Conservation (phyloP, 768 basidiomycete species). For the Lactarius akahatsu region DNA sequence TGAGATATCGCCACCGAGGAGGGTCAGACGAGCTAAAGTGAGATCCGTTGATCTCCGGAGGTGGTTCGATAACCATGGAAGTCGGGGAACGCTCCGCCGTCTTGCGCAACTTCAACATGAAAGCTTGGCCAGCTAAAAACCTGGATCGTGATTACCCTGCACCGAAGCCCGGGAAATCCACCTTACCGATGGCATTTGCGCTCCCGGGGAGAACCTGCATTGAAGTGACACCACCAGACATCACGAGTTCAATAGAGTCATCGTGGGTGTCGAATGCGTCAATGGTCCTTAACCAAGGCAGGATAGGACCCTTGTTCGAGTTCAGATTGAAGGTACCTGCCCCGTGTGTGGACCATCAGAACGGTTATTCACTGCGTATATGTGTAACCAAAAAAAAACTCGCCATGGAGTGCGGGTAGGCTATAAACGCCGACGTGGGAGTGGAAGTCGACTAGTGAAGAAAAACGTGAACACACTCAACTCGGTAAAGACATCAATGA, state of each 20-base stretch:
- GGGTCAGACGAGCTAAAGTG: conserved; percentile 41
- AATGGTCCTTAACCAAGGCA: conserved; percentile 77
- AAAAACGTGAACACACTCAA: conserved; percentile 6
- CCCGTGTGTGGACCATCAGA: background rate
- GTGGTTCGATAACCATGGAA: conserved; percentile 85
- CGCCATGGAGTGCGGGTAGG: conserved; percentile 50
- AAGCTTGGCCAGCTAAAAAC: conserved; percentile 76
- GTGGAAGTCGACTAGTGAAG: conserved; percentile 40
- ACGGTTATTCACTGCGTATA: background rate
- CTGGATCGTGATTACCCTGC: conserved; percentile 22
- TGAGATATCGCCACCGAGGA: conserved; percentile 78
- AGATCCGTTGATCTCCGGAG: conserved; percentile 56
- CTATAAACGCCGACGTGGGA: conserved; percentile 78
- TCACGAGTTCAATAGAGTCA: conserved; percentile 65
- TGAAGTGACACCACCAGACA: conserved; percentile 88
- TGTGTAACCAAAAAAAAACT: conserved; percentile 32
- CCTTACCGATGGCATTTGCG: conserved; percentile 67
- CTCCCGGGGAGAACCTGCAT: conserved; percentile 79
- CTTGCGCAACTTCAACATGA: conserved; percentile 79
- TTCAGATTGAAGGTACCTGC: conserved; percentile 58
- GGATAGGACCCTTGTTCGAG: conserved; percentile 62
- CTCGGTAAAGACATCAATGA: conserved; percentile 23
- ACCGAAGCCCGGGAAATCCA: conserved; percentile 5
- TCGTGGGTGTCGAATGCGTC: conserved; percentile 90
- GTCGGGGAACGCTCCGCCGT: conserved; percentile 72